Percentiles rank a stretch among this genome's conserved stretches.
phyloP scores from a whole-genome alignment of 1,139 yeast species.

The Candida pseudoviswanathii region DNA sequence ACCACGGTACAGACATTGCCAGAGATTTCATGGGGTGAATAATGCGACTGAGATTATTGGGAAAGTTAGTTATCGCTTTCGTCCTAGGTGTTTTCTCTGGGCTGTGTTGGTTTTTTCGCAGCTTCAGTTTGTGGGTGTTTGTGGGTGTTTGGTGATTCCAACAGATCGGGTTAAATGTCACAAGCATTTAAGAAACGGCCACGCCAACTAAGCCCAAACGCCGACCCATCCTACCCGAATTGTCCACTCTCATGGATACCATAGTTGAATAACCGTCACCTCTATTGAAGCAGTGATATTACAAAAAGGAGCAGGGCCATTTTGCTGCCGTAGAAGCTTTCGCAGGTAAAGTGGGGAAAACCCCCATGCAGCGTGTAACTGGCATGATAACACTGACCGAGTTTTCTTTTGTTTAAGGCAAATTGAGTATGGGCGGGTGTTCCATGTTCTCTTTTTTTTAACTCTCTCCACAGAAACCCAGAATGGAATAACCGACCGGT shows the following conservation, averaged over 20 bases:
- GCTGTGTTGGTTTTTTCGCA: neutral
- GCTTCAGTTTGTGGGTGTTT: neutral
- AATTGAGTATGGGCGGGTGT: neutral
- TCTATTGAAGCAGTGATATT: too few relatives aligned
- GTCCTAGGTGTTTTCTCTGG: too few relatives aligned
- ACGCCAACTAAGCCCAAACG: neutral
- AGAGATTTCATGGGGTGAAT: neutral
- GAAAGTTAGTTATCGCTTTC: too few relatives aligned
- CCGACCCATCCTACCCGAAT: too few relatives aligned
- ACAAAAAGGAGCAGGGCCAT: too few relatives aligned
- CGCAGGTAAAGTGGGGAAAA: neutral
- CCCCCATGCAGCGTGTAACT: too few relatives aligned
- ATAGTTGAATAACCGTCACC: too few relatives aligned
- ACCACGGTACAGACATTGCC: neutral
- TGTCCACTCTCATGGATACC: too few relatives aligned
- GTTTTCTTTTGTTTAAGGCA: neutral
- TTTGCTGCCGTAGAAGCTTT: neutral
- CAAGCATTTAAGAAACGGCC: neutral
- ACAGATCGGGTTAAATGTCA: slow-evolving; percentile 6
- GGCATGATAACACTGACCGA: too few relatives aligned
- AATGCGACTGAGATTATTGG: neutral
- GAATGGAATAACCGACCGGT: slow-evolving; percentile 2
- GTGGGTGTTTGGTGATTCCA: neutral
- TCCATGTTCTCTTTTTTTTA: neutral
- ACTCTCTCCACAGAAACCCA: neutral